These are phyloP conservation scores for Hanseniaspora lachancei DNA, from an alignment of 805 yeast genomes.

Conservation along the genomic window DNA sequence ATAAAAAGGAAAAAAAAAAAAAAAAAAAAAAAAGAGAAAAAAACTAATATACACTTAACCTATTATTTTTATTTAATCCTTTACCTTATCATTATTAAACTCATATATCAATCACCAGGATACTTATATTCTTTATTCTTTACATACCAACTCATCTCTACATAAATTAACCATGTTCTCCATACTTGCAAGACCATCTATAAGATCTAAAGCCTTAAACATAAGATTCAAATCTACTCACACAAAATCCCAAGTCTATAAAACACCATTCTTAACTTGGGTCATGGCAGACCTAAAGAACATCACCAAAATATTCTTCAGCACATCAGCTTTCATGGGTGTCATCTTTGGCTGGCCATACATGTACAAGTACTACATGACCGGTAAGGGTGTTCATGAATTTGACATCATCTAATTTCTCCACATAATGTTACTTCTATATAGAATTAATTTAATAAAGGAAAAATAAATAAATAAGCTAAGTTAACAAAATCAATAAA, in stretches of 20 bases:
- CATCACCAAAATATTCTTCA: conserved; percentile 17
- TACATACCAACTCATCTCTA: not conserved
- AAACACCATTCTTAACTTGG: conserved; percentile 20
- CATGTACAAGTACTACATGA: conserved; percentile 14
- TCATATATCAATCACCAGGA: too few species aligned
- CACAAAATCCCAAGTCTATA: conserved; percentile 13
- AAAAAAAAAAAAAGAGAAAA: too few species aligned
- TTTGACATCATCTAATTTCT: conserved; percentile 4
- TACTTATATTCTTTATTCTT: too few species aligned
- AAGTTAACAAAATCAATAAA: not conserved
- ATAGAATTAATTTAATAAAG: too few species aligned
- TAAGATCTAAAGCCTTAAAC: conserved; percentile 5
- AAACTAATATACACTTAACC: too few species aligned
- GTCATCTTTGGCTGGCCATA: conserved; percentile 23
- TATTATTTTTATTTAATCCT: too few species aligned
- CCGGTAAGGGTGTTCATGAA: not conserved
- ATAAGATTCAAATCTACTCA: conserved; percentile 9
- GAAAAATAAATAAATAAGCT: too few species aligned
- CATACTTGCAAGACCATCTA: conserved; percentile 3
- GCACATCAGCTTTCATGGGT: conserved; percentile 18
- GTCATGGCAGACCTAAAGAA: conserved; percentile 20
- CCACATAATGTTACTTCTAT: too few species aligned
- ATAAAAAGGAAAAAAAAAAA: too few species aligned
- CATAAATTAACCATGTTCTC: conserved; percentile 4
- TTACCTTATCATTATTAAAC: too few species aligned